Evolutionary conservation across 352 stramenopile genomes (phyloP), one percentile per base, ranked within the genome.

Genomic region (Pythium volutum): DNA sequence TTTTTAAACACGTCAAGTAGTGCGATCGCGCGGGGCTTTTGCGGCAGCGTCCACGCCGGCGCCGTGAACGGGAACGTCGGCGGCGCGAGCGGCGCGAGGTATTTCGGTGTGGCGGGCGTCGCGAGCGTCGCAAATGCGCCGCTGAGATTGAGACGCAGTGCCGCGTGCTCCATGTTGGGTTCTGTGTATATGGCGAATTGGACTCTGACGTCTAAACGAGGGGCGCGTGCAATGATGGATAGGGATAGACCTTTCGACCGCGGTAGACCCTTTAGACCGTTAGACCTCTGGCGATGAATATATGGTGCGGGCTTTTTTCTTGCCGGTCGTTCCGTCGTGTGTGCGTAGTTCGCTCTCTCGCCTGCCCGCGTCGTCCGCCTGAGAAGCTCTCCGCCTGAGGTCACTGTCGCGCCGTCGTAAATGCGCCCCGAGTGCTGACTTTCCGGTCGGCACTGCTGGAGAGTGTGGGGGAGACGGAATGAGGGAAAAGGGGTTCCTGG

Each of bases 1-100:
- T 84, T 77, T 62, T 94, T 94, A 72, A 87, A 91, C 39, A 91
- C 84, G 29, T 94, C 84, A 16, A 94, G 59, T 23, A 94, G 56
- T 1, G 82, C 76, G 42, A 94, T 79, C 0, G 80, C 41, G 4
- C 71, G 73, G 22, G 82, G 84, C 25, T 84, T 78, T 23, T 84
- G 47, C 27, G 59, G 45, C 33, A 71, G 57, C 33, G 66, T 84
- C 84, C 84, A 93, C 15, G 63, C 63, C 5, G 84, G 84, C 26
- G 77, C 51, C 22, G 73, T 79, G 64, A 91, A 91, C 20, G 82
- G 84, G 14, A 84, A 75, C 51, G 76, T 84, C 1, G 84, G 84
- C 27, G 84, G 81, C 11, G 73, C 82, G 34, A 93, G 83, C 23
- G 67, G 72, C 42, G 77, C 79, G 20, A 93, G 76, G 57, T 87